Evolutionary conservation across 2,329 filamentous ascomycete species (phyloP).

Genomic region (Pseudogymnoascus pannorum): DNA sequence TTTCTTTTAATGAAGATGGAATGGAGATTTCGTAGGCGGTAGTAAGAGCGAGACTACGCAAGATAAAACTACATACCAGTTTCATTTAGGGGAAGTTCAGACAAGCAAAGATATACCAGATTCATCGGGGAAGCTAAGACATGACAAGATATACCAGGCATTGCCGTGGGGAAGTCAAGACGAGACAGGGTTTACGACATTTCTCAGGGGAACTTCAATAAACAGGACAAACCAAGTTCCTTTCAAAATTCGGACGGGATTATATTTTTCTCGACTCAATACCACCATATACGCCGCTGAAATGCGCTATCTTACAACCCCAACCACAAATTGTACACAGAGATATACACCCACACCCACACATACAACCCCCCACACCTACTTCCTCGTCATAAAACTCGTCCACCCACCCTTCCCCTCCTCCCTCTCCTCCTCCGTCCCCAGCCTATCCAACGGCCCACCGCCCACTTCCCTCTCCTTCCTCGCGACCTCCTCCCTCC

Average conservation of each 20-base stretch:
- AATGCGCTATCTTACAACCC: not conserved
- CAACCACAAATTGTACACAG: too few species aligned
- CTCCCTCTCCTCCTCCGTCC: constrained; percentile 17
- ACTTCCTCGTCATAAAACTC: constrained; percentile 21
- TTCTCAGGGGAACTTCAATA: not conserved
- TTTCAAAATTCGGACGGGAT: not conserved
- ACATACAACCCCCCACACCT: not conserved
- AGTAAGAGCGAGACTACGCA: not conserved
- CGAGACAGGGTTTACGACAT: too few species aligned
- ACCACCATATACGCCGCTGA: not conserved
- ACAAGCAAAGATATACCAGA: not conserved
- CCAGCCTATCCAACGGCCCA: constrained; percentile 25
- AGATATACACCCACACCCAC: not conserved
- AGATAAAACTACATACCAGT: not conserved
- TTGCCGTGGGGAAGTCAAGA: too few species aligned
- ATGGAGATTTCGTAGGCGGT: not conserved
- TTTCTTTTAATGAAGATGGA: not conserved
- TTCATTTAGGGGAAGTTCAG: not conserved
- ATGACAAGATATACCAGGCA: not conserved
- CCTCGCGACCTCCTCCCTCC: constrained; percentile 12
- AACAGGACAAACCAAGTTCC: not conserved
- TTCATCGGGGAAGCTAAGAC: not conserved
- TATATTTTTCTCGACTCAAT: not conserved
- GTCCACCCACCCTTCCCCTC: constrained; percentile 22
- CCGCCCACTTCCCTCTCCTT: constrained; percentile 26